Evolutionary conservation across 75 land plant species (phyloP), one percentile per base, ranked within the genome.

Genomic region (Selaginella tamariscina): DNA sequence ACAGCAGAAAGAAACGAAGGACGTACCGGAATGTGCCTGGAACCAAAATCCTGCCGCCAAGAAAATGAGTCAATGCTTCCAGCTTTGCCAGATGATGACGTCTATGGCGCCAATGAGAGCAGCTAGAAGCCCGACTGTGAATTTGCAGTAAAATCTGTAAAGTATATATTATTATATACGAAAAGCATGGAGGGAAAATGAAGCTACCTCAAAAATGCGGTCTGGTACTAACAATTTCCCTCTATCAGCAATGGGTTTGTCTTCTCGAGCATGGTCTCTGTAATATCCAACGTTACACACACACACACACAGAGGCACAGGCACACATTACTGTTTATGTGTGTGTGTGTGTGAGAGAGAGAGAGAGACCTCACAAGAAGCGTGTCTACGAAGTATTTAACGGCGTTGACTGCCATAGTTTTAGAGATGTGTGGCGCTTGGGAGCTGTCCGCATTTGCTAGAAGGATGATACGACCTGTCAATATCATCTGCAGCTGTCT

Each of bases 61-160:
- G 72, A 23, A 94, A 68, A 70, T 75, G 68, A 29, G 87, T 57
- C 28, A 94, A 80, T 54, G 80, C 88, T 55, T 73, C 81, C 24
- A 94, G 63, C 62, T 74, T 78, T 55, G 88, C 69, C 66, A 89
- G 54, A 23, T 70, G 60, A 67, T 85, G 82, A 71, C 80, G 71
- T 62, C 77, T 77, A 55, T 94, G 98, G 32, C 96, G 78, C 22
- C 79, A 64, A 74, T 82, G 84, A 55, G 70, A 69, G 54, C 91
- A 90, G 18, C 82, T 76, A 24, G 84, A 57, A 26, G 89, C 74
- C 68, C 89, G 85, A 68, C 87, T 76, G 66, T 94, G 98, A 59
- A 94, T 80, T 33, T 94, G 85, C 11, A 94, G 72, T n/a, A 94
- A 75, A 66, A 94, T 84, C 98, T 94, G 84, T 39, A n/a, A n/a